Conservation (phyloP, 1,284 basidiomycete species). For the Ustilago curta region DNA sequence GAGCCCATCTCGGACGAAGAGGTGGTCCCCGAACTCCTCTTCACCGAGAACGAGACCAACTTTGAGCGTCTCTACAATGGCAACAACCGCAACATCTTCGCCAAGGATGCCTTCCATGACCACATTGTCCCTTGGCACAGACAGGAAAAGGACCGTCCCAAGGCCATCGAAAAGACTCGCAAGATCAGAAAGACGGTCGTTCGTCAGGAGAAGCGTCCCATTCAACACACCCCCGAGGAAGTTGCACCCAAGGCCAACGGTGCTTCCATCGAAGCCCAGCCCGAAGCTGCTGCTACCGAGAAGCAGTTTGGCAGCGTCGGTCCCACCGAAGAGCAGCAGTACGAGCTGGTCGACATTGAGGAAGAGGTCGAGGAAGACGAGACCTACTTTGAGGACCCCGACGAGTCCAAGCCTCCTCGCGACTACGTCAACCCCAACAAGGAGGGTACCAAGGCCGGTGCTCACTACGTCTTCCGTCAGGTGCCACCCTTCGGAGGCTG, state of each 20-base stretch:
- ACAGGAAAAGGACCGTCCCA: slow-evolving; percentile 62
- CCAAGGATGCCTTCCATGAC: slow-evolving; percentile 99
- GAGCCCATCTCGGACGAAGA: slow-evolving; percentile 68
- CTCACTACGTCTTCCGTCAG: slow-evolving; percentile 86
- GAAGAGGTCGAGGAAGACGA: slow-evolving; percentile 67
- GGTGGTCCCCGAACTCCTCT: slow-evolving; percentile 72
- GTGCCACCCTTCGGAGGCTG: slow-evolving; percentile 93
- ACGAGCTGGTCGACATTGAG: slow-evolving; percentile 58
- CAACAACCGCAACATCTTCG: slow-evolving; percentile 79
- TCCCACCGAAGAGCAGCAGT: slow-evolving; percentile 36
- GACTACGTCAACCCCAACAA: slow-evolving; percentile 82
- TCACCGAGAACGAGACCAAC: slow-evolving; percentile 90
- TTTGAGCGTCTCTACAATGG: slow-evolving; percentile 89
- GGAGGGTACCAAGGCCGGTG: slow-evolving; percentile 90
- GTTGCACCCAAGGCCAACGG: slow-evolving; percentile 39
- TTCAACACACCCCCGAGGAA: slow-evolving; percentile 32
- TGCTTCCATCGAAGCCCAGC: slow-evolving; percentile 48
- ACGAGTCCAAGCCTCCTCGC: slow-evolving; percentile 51
- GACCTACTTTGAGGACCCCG: slow-evolving; percentile 56
- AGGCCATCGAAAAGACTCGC: slow-evolving; percentile 55
- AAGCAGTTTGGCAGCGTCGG: slow-evolving; percentile 44
- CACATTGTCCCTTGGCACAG: slow-evolving; percentile 87
- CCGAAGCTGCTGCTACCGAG: slow-evolving; percentile 44
- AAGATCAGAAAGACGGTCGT: slow-evolving; percentile 56
- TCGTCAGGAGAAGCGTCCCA: slow-evolving; percentile 35